Evolutionary conservation across 495 filamentous ascomycete genomes (phyloP), one percentile per base, ranked within the genome.

Genomic region (Neurospora sp.): DNA sequence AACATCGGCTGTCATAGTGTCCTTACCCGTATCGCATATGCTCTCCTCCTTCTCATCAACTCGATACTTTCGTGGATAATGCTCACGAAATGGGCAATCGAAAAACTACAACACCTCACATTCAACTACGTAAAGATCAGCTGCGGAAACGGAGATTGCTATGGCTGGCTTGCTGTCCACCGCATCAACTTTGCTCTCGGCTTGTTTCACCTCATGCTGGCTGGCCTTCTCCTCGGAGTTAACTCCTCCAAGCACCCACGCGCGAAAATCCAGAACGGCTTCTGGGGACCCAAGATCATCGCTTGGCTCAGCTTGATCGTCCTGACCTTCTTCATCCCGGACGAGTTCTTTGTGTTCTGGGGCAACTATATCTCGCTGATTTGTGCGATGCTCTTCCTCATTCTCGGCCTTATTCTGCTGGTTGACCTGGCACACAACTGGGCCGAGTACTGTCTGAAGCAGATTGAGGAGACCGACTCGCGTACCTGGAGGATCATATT

Each of bases 11-110:
- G 39, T n/a, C 4, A 44, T 76, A 97, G 94, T 82, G 94, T 97
- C 84, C 94, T 94, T 42, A 99, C 96, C 79, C 91, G 96, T 84
- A 97, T 99, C 82, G 94, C 92, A 79, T 99, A 98, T 83, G 96
- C 96, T 76, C 89, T 98, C 80, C 92, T 99, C 78, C 93, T 99
- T 72, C 88, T 98, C 75, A 82, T 97, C 84, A 98, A 99, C 88
- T 97, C 94, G 69, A 97, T 98, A 74, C 80, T 97, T 69, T 95
- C 96, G 39, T 99, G 96, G 96, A 92, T 99, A 41, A 97, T 98
- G 94, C 94, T 98, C 87, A 98, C 96, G 10, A 93, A 94, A 74
- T 99, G 96, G 96, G 96, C 96, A 18, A 91, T 98, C 81, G 94
- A 97, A 78, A 98, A 98, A 79, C 85, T 99, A 11, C 90, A 97